Conservation (phyloP, 2,329 filamentous ascomycete genomes). For the Talaromyces funiculosus region DNA sequence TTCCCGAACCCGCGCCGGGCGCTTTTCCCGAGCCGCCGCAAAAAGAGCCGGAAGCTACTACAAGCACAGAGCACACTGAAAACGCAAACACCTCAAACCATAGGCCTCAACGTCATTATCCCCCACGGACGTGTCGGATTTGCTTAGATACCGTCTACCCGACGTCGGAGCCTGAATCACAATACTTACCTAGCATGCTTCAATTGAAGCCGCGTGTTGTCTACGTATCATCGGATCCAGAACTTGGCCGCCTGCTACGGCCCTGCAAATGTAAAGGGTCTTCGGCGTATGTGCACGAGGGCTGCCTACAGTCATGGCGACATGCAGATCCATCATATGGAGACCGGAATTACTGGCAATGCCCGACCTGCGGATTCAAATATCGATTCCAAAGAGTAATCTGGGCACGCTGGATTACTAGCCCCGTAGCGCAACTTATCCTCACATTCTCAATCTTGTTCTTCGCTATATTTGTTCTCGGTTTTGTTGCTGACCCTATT, state of each 20-base stretch:
- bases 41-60: constrained; percentile 12
- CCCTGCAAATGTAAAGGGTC: constrained; percentile 93
- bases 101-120: constrained; percentile 50
- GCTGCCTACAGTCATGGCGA: constrained; percentile 79
- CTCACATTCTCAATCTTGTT: constrained; percentile 70
- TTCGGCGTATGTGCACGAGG: constrained; percentile 90
- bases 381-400: constrained; percentile 74
- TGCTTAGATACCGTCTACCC: constrained; percentile 70
- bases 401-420: constrained; percentile 66
- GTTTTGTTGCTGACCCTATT: constrained; percentile 88
- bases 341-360: constrained; percentile 73
- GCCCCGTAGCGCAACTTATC: constrained; percentile 58
- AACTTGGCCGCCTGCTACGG: constrained; percentile 71
- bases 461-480: constrained; percentile 69
- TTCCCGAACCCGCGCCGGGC: constrained; percentile 1
- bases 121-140: constrained; percentile 76
- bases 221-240: constrained; percentile 69
- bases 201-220: constrained; percentile 53
- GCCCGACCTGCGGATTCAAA: constrained; percentile 77
- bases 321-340: constrained; percentile 61
- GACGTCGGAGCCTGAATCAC: constrained; percentile 52
- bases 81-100: constrained; percentile 15
- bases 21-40: constrained; percentile 6
- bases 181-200: constrained; percentile 52
- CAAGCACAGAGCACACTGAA: constrained; percentile 15